Base-by-base conservation (phyloP, 169 alveolate species). In the Cryptosporidium baileyi region DNA sequence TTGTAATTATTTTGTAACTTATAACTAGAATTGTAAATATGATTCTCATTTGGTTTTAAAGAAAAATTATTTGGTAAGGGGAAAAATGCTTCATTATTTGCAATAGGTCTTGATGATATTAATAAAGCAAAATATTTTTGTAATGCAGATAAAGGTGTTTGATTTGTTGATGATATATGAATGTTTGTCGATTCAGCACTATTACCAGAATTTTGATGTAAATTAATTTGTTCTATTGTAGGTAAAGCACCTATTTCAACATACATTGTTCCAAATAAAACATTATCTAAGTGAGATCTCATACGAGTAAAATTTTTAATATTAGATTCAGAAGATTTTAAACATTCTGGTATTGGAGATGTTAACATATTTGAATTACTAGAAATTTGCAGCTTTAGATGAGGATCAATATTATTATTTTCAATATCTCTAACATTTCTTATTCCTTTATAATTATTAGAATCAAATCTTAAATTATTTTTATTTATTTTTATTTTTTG, bases 21-120 rank as follows among this genome's bases (percentile, higher is more conserved):
- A 38, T 38, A 1, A 6, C 3, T 52, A 9, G 85, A 54, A 19
- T 60, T 19, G 22, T 19, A 19, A 28, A 59, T 44, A 22, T 3
- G 7, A 1, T 22, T 13, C 26, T 65, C 63, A 2, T 19, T 9
- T 13, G 85, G 57, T n/a, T 41, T 51, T 24, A 74, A n/a, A n/a
- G 67, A 54, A 5, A 74, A 24, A 30, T 74, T 74, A 47, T 74
- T 74, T 7, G 85, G 85, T 1, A 74, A 32, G 36, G 85, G 85
- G 41, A 74, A 74, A 28, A 74, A 74, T 22, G 85, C 85, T n/a
- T 74, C 85, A 15, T 74, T 74, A 43, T 74, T 74, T 8, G 85
- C 85, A 1, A 74, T 74, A 1, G 85, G 85, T 22, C 85, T 74
- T 19, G 85, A 74, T 2, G 85, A 74, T n/a, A 74, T 74, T 17